Conservation (phyloP, 2,329 filamentous ascomycete genomes). For the Paecilomyces sp. region DNA sequence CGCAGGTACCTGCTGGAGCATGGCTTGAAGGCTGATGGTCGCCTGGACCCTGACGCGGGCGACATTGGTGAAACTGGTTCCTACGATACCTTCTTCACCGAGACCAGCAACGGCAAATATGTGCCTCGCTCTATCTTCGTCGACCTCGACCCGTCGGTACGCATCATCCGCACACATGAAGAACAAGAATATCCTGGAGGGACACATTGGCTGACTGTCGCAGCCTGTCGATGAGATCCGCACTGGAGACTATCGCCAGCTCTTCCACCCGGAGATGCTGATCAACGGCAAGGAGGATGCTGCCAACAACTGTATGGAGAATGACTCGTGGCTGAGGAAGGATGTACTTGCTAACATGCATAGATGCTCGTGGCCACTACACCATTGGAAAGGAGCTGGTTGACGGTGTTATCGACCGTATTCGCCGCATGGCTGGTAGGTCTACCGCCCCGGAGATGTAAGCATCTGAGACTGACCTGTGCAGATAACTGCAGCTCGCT, state of each 20-base stretch:
- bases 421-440: conserved; percentile 57
- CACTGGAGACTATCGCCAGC: conserved; percentile 53
- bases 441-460: not conserved
- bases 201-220: conserved; percentile 8
- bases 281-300: conserved; percentile 64
- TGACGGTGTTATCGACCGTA: conserved; percentile 56
- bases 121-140: conserved; percentile 62
- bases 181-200: not conserved
- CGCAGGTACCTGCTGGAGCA: conserved; percentile 59
- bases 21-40: conserved; percentile 55
- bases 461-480: not conserved
- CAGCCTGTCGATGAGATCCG: conserved; percentile 62
- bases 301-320: conserved; percentile 56
- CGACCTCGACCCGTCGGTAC: conserved; percentile 57
- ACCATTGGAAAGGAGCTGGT: conserved; percentile 62
- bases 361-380: conserved; percentile 61
- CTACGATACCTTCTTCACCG: conserved; percentile 61
- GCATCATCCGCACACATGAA: conserved; percentile 12
- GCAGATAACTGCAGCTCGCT: conserved; percentile 59
- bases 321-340: not conserved
- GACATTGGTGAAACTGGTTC: conserved; percentile 49
- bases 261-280: conserved; percentile 61
- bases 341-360: conserved; percentile 9
- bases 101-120: conserved; percentile 59
- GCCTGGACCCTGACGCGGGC: conserved; percentile 48